Percentiles rank a stretch among this genome's conserved stretches.
Evolutionary conservation across 1,284 basidiomycete species (phyloP).

Genomic region (Malassezia brasiliensis): DNA sequence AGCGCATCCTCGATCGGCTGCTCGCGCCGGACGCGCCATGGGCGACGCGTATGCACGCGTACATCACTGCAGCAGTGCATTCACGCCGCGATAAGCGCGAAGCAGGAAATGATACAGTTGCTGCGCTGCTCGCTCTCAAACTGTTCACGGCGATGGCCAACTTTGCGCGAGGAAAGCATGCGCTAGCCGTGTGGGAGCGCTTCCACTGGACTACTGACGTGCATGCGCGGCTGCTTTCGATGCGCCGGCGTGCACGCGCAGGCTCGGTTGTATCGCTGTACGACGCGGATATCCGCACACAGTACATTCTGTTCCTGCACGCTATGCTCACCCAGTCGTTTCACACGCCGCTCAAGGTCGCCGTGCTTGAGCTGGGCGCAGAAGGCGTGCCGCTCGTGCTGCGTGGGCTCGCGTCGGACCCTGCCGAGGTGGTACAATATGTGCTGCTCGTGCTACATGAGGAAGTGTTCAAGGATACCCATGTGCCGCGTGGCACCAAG

Average conservation of each 20-base stretch:
- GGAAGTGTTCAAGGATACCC: slow-evolving; percentile 31
- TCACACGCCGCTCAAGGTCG: slow-evolving; percentile 21
- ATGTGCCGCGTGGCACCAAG: slow-evolving; percentile 29
- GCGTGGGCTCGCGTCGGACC: slow-evolving; percentile 26
- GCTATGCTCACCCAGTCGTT: slow-evolving; percentile 33
- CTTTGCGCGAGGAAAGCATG: slow-evolving; percentile 30
- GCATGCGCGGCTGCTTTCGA: slow-evolving; percentile 28
- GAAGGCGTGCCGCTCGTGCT: slow-evolving; percentile 25
- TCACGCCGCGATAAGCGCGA: slow-evolving; percentile 17
- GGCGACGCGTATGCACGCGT: slow-evolving; percentile 26
- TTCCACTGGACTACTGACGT: slow-evolving; percentile 35
- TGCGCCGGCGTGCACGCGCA: slow-evolving; percentile 16
- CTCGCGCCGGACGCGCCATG: slow-evolving; percentile 26
- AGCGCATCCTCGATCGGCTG: slow-evolving; percentile 25
- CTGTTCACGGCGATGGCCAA: slow-evolving; percentile 28
- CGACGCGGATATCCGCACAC: slow-evolving; percentile 36
- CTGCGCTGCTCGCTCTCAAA: slow-evolving; percentile 24
- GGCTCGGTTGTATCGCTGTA: slow-evolving; percentile 19
- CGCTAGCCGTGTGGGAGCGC: slow-evolving; percentile 29
- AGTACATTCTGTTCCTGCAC: slow-evolving; percentile 38
- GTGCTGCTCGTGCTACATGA: slow-evolving; percentile 36
- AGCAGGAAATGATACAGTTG: slow-evolving; percentile 15
- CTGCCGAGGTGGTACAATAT: slow-evolving; percentile 30
- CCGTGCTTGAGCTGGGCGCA: slow-evolving; percentile 26
- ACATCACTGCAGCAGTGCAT: slow-evolving; percentile 20